These are phyloP conservation scores for Penicillium sp. DNA, from an alignment of 2,329 filamentous ascomycete species.

Conservation along the genomic window DNA sequence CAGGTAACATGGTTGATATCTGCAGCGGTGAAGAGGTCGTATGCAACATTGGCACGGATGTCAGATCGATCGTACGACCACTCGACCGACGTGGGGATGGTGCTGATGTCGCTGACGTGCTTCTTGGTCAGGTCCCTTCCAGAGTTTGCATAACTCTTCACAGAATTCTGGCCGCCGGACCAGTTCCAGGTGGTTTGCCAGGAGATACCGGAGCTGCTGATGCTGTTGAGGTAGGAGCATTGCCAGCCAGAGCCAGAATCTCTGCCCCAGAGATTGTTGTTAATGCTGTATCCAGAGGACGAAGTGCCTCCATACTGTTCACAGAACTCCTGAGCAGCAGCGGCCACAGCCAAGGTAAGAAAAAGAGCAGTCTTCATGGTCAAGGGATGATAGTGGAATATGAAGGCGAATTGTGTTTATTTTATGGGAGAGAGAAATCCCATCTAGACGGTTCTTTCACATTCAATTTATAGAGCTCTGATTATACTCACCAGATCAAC, in stretches of 20 bases:
- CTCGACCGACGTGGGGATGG: constrained; percentile 46
- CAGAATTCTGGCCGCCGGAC: constrained; percentile 40
- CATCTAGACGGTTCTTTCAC: too few relatives aligned
- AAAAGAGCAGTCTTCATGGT: background rate
- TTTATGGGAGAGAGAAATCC: too few relatives aligned
- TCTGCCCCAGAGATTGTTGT: constrained; percentile 56
- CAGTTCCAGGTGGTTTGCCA: constrained; percentile 52
- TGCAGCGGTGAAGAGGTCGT: constrained; percentile 61
- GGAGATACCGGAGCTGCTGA: constrained; percentile 32
- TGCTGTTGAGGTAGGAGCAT: constrained; percentile 43
- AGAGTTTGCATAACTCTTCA: constrained; percentile 49
- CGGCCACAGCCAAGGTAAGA: background rate
- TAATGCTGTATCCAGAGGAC: constrained; percentile 49
- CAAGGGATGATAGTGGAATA: background rate
- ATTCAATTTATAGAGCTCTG: too few relatives aligned
- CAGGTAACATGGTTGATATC: constrained; percentile 44
- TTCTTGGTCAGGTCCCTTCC: constrained; percentile 36
- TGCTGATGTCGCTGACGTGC: constrained; percentile 35
- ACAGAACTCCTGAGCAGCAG: constrained; percentile 13
- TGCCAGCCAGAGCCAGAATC: constrained; percentile 42
- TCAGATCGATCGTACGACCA: constrained; percentile 55
- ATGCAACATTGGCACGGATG: constrained; percentile 61
- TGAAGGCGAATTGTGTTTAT: too few relatives aligned
- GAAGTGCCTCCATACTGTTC: constrained; percentile 35
- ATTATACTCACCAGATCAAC: too few relatives aligned